Evolutionary conservation across 2,329 filamentous ascomycete species (phyloP), one percentile per base, ranked within the genome.

Genomic region (Tricladium varicosporioides): DNA sequence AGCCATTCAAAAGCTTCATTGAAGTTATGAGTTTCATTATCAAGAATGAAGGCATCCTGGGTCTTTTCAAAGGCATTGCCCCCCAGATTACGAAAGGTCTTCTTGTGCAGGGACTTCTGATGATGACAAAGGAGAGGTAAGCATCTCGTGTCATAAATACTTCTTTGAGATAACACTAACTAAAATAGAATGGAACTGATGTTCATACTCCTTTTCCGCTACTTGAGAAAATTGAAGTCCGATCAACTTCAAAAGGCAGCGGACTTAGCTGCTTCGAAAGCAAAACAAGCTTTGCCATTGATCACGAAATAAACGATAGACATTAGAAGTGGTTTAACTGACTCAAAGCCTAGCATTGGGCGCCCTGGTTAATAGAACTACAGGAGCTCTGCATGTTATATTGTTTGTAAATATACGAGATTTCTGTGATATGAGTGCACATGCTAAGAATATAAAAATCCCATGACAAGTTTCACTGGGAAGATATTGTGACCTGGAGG

Each of bases 71-170:
- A 77, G 94, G 94, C 44, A 96, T 99, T 64, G 92, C 85, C 0
- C 94, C 94, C 2, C 94, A 99, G 73, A 89, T 99, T 51, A 74
- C 92, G 58, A 99, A 99, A 75, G 94, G 94, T 1, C 76, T 99
- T 52, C 72, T 99, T 49, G 94, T 99, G 2, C 94, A 99, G 71
- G 94, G 94, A 50, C 85, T 99, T 55, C 79, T 99, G 42, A 99
- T 99, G 94, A 99, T 97, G 92, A 94, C 92, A 48, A 99, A 99
- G 76, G 94, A 99, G 76, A 84, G 92, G 89, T 92, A 80, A 64
- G 79, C 45, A 48, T 40, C 11, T 15, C 11, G 14, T 46, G 13
- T 19, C 16, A 11, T 60, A 55, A 46, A 42, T 46, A 15, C 36
- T 56, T 57, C 59, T 42, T 46, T 19, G 19, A 48, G 16, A 19